Conservation (phyloP, 352 stramenopile genomes). For the Phytophthora lateralis region DNA sequence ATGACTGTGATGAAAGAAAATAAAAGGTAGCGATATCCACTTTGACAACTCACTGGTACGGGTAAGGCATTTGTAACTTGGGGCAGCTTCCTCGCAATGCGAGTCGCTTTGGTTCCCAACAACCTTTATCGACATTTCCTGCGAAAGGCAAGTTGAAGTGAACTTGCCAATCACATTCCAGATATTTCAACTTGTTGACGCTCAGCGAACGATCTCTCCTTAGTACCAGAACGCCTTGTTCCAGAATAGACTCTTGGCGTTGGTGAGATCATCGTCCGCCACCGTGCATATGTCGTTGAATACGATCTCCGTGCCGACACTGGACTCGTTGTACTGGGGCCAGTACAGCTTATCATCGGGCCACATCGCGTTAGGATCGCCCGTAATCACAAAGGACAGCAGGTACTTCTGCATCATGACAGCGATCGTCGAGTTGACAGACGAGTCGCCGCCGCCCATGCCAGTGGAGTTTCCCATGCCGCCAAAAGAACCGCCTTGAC, state of each 20-base stretch:
- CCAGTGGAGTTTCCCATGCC: conserved; percentile 7
- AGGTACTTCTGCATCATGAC: conserved; percentile 38
- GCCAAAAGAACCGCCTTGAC: not conserved
- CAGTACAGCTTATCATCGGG: conserved; percentile 33
- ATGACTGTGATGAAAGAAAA: too few species aligned
- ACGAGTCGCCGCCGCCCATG: conserved; percentile 3
- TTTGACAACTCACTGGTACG: too few species aligned
- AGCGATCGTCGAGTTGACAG: conserved; percentile 27
- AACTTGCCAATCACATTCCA: conserved; percentile 14
- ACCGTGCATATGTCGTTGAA: conserved; percentile 39
- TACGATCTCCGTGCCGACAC: conserved; percentile 26
- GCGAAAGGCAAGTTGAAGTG: conserved; percentile 13
- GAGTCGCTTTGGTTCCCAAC: too few species aligned
- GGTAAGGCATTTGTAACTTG: too few species aligned
- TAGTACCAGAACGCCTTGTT: conserved; percentile 43
- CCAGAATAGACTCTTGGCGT: conserved; percentile 38
- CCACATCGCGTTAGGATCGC: conserved; percentile 33
- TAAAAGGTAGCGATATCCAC: too few species aligned
- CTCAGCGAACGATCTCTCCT: not conserved
- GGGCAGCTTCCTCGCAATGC: too few species aligned
- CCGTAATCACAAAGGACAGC: conserved; percentile 36
- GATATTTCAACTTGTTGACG: too few species aligned
- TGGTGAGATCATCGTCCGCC: conserved; percentile 32
- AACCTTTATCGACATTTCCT: not conserved
- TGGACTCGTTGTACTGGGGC: conserved; percentile 37